Conservation (phyloP, 805 yeast species). For the Teunomyces funiuensis region DNA sequence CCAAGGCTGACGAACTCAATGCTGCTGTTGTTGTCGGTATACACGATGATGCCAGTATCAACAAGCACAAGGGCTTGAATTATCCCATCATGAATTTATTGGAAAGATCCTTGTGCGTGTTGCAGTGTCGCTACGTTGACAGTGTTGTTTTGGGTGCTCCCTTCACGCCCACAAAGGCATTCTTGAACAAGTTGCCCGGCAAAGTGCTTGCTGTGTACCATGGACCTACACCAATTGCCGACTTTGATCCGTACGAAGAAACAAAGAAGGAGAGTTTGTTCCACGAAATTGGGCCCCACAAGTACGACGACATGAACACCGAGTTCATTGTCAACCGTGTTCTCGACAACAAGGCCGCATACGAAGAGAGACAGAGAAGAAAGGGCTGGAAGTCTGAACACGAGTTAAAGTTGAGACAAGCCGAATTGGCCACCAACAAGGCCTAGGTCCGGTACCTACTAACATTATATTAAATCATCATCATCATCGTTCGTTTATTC, state of each 20-base stretch:
- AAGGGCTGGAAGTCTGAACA: conserved; percentile 78
- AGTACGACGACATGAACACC: conserved; percentile 64
- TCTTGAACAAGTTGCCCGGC: conserved; percentile 40
- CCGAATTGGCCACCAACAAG: conserved; percentile 13
- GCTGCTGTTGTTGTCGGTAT: conserved; percentile 67
- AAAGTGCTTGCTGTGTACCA: conserved; percentile 46
- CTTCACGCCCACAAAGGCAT: conserved; percentile 42
- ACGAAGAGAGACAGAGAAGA: conserved; percentile 81
- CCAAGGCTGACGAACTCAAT: conserved; percentile 32
- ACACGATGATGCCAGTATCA: conserved; percentile 57
- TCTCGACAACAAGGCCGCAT: conserved; percentile 60
- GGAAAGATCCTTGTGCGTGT: conserved; percentile 82
- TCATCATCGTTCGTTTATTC: neutral
- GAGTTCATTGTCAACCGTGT: conserved; percentile 76
- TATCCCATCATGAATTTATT: conserved; percentile 85
- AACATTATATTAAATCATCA: neutral
- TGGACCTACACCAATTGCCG: conserved; percentile 52
- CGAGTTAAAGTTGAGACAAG: conserved; percentile 29
- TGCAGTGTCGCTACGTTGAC: conserved; percentile 85
- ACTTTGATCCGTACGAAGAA: conserved; percentile 36
- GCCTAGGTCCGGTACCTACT: neutral
- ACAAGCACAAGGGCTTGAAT: conserved; percentile 56
- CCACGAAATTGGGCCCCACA: conserved; percentile 50
- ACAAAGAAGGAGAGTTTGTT: conserved; percentile 34
- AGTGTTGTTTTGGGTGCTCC: conserved; percentile 76